Evolutionary conservation across 192 early-diverging fungal species (phyloP).

Genomic region (Coemansia sp.): DNA sequence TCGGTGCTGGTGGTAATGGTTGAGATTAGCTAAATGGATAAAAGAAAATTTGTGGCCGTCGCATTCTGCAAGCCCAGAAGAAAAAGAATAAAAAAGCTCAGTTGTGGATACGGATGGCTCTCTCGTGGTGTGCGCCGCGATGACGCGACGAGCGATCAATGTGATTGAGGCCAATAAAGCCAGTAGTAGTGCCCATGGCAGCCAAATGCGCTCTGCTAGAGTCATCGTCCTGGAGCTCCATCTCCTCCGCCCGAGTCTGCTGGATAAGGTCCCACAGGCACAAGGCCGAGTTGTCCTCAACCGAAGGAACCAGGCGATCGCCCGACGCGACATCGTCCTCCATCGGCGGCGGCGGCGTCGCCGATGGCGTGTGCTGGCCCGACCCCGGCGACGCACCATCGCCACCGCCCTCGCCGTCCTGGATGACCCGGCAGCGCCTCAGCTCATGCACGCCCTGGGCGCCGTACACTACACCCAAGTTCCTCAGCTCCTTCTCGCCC

Average conservation of each 20-base stretch:
- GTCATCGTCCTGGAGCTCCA: conserved; percentile 6
- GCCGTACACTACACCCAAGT: conserved; percentile 38
- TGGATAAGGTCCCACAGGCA: conserved; percentile 40
- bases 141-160: conserved; percentile 36
- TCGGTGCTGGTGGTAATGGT: background rate
- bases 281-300: background rate
- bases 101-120: conserved; percentile 39
- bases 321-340: background rate
- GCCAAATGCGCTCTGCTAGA: background rate
- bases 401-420: conserved; percentile 14
- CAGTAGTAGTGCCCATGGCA: background rate
- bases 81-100: conserved; percentile 4
- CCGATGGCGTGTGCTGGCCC: conserved; percentile 12
- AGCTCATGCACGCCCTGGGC: conserved; percentile 10
- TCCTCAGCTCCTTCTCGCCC: conserved; percentile 81
- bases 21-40: too few relatives aligned
- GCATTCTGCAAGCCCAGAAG: too few relatives aligned
- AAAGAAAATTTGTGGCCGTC: background rate
- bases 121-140: conserved; percentile 36
- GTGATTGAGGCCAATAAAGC: conserved; percentile 39
- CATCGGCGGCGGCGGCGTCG: conserved; percentile 7
- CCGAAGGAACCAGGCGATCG: background rate
- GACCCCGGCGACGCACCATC: conserved; percentile 13
- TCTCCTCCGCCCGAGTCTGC: conserved; percentile 5
- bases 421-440: conserved; percentile 23